A percentile compares a stretch with the other conserved stretches of the same genome.
Conservation (phyloP, 2,329 filamentous ascomycete species). For the Hypoxylon sp. region DNA sequence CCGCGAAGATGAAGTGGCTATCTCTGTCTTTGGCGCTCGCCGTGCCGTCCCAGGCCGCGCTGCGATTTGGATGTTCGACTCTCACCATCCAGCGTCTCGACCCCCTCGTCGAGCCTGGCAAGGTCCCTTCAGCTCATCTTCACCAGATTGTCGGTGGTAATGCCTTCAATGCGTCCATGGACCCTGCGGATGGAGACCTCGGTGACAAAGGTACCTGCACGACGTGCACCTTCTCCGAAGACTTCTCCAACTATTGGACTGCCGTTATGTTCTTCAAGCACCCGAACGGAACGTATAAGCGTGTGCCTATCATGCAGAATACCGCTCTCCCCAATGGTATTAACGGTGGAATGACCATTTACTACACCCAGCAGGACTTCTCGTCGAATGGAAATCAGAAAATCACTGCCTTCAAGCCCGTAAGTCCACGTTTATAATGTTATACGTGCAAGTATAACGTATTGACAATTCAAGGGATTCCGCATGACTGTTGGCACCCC, state of each 20-base stretch:
- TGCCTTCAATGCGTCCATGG: conserved; percentile 53
- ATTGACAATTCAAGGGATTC: conserved; percentile 55
- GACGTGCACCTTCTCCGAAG: conserved; percentile 52
- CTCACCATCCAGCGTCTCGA: conserved; percentile 53
- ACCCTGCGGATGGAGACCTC: conserved; percentile 47
- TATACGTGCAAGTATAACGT: neutral
- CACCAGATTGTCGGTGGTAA: conserved; percentile 55
- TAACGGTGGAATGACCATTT: conserved; percentile 54
- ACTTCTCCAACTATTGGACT: conserved; percentile 54
- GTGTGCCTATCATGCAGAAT: conserved; percentile 53
- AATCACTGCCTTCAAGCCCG: conserved; percentile 62
- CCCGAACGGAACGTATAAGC: conserved; percentile 52
- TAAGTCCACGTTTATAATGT: conserved; percentile 41
- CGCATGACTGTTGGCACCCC: conserved; percentile 60
- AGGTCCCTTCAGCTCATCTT: conserved; percentile 50
- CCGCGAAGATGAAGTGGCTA: conserved; percentile 51
- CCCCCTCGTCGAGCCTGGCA: conserved; percentile 53
- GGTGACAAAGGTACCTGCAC: conserved; percentile 51
- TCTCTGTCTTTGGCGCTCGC: conserved; percentile 46
- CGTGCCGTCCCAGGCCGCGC: conserved; percentile 51
- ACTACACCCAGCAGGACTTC: conserved; percentile 54
- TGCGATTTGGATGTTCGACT: conserved; percentile 53
- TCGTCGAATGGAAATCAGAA: conserved; percentile 54
- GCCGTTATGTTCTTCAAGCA: conserved; percentile 54
- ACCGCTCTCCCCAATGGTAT: conserved; percentile 49